Percentiles rank a stretch among this genome's conserved stretches.
phyloP scores from a whole-genome alignment of 805 yeast genomes.

The Saccharomyces eubayanus region DNA sequence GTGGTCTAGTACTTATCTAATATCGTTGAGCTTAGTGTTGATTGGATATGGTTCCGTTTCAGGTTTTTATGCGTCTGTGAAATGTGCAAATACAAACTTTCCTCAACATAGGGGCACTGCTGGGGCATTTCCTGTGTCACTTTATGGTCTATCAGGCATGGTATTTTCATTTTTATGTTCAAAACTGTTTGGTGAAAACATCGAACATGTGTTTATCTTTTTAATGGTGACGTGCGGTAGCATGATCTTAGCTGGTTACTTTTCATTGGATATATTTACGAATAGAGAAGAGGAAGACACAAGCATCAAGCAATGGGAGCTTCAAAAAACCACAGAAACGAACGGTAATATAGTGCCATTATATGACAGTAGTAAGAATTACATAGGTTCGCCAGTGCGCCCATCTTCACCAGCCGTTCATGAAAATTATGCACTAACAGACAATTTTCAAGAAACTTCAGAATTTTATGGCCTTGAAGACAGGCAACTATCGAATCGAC shows the following conservation, averaged over 20 bases:
- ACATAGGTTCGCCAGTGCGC: background rate
- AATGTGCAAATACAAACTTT: constrained; percentile 46
- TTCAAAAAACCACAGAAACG: background rate
- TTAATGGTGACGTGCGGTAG: constrained; percentile 43
- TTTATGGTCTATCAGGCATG: constrained; percentile 65
- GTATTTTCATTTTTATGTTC: constrained; percentile 53
- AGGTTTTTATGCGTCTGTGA: constrained; percentile 50
- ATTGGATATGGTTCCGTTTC: constrained; percentile 62
- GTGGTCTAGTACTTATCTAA: constrained; percentile 33
- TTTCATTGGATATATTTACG: constrained; percentile 19
- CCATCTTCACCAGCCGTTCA: background rate
- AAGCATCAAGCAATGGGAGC: background rate
- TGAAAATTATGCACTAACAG: background rate
- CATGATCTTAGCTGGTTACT: constrained; percentile 28
- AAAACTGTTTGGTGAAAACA: constrained; percentile 41
- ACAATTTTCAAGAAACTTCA: background rate
- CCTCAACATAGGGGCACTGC: constrained; percentile 66
- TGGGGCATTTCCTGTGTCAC: constrained; percentile 57
- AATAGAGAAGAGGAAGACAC: background rate
- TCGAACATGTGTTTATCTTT: constrained; percentile 48
- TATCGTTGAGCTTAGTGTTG: constrained; percentile 42
- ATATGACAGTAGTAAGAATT: background rate
- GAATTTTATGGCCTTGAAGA: background rate
- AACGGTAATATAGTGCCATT: background rate
- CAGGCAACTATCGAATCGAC: background rate